Percentiles rank a stretch among this genome's conserved stretches.
Evolutionary conservation across 768 basidiomycete genomes (phyloP).

Genomic region (Leccinum disarticulatum): DNA sequence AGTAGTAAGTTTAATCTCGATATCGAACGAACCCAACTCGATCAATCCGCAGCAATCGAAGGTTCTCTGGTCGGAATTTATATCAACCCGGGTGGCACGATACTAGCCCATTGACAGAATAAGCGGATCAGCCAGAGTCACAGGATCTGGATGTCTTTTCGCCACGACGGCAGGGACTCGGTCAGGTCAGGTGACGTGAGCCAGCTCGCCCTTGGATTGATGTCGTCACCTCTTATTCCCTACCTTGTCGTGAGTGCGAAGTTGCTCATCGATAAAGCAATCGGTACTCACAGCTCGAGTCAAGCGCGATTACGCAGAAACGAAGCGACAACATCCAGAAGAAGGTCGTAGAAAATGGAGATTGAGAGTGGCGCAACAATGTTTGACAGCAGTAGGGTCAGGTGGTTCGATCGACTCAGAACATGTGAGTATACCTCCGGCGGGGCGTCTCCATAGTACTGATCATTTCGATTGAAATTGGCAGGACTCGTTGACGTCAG

Average conservation of each 20-base stretch:
- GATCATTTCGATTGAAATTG: slow-evolving; percentile 2
- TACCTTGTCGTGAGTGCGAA: slow-evolving; percentile 21
- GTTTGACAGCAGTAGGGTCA: slow-evolving; percentile 39
- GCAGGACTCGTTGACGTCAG: slow-evolving; percentile 19
- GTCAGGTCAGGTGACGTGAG: not conserved
- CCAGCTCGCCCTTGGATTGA: not conserved
- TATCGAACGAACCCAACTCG: not conserved
- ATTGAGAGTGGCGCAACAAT: slow-evolving; percentile 51
- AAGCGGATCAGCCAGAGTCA: not conserved
- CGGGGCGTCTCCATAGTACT: not conserved
- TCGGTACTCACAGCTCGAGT: slow-evolving; percentile 8
- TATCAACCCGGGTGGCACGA: not conserved
- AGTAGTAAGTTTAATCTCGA: not conserved
- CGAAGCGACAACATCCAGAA: slow-evolving; percentile 45
- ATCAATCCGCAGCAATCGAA: not conserved
- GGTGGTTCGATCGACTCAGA: slow-evolving; percentile 1
- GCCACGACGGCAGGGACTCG: not conserved
- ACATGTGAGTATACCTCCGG: slow-evolving; percentile 4
- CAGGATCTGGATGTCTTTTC: not conserved
- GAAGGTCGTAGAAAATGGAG: slow-evolving; percentile 60
- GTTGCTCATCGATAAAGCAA: not conserved
- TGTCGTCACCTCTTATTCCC: slow-evolving; percentile 22
- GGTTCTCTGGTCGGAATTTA: too few relatives aligned
- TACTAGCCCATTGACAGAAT: not conserved
- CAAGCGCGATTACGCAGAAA: slow-evolving; percentile 44